phyloP scores from a whole-genome alignment of 1,139 yeast species.

The Hemisphaericaspora subhashii region DNA sequence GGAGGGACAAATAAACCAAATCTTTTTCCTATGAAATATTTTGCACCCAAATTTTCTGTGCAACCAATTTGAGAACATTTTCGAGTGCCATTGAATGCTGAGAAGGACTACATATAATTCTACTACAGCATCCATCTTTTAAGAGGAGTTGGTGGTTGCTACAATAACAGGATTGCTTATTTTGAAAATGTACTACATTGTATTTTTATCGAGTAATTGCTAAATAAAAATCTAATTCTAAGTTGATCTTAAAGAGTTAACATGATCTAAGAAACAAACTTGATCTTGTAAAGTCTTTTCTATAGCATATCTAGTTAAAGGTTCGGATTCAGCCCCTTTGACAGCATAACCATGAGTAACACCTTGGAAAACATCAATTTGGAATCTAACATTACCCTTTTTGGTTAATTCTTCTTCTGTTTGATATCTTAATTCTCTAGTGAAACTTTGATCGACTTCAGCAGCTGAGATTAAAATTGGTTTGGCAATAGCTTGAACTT shows the following conservation, averaged over 20 bases:
- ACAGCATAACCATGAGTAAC: conserved; percentile 74
- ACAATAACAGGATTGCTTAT: too few relatives aligned
- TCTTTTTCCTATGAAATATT: too few relatives aligned
- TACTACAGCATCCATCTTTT: not conserved
- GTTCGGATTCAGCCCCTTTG: conserved; percentile 65
- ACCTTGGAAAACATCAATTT: conserved; percentile 59
- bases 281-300: conserved; percentile 68
- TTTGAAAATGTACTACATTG: too few relatives aligned
- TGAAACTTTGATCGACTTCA: conserved; percentile 61
- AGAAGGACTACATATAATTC: too few relatives aligned
- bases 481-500: conserved; percentile 52
- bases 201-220: too few relatives aligned
- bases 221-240: too few relatives aligned
- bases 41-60: too few relatives aligned
- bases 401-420: conserved; percentile 55
- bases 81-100: too few relatives aligned
- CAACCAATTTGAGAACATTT: too few relatives aligned
- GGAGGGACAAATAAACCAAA: too few relatives aligned
- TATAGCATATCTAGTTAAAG: conserved; percentile 62
- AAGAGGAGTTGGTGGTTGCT: too few relatives aligned
- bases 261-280: conserved; percentile 26
- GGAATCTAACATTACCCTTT: conserved; percentile 48
- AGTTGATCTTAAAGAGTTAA: conserved; percentile 4
- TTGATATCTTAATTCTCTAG: conserved; percentile 58
- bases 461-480: conserved; percentile 76